Evolutionary conservation across 352 stramenopile species (phyloP), one percentile per base, ranked within the genome.

Genomic region (Phytophthora kernoviae): DNA sequence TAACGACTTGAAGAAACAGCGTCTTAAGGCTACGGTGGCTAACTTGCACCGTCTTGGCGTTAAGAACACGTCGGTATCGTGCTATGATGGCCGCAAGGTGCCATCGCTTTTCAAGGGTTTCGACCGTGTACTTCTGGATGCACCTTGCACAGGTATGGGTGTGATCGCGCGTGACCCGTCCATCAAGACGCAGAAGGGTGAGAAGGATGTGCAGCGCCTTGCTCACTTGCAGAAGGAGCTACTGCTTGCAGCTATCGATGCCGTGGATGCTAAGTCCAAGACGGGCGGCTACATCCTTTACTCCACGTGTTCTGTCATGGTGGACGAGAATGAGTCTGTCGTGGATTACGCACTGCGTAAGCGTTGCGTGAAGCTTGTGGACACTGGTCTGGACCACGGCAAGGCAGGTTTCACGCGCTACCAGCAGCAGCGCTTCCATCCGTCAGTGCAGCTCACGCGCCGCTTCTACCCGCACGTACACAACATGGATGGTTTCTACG

Each of bases 401-500:
- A 96, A 93, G 56, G 70, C 88, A 6, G 93, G 93, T 32, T 96
- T 98, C 62, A 96, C 88, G 14, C 83, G 87, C 46, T 99, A 98
- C 77, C 91, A 98, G 70, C 88, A 99, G 67, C 96, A 98, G 63
- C 84, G 97, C 52, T 99, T 99, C 83, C 97, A 99, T 79, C 97
- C 97, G 18, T 98, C 92, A 17, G 70, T 99, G 62, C 82, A 86
- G 18, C 79, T 99, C 37, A 98, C 97, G 34, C 74, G 96, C 30
- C 86, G 98, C 50, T 99, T 99, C 71, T 99, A 99, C 81, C 98
- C 98, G 37, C 98, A 99, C 71, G 97, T 96, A 65, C 98, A 99
- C 86, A 99, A 99, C 81, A 99, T 99, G 97, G 98, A 99, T 78
- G 98, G 98, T 34, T 99, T 99, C 78, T 99, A 98, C 78, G 97